Evolutionary conservation across 331 rosid genomes (phyloP).

Genomic region (Acacia pycnantha): DNA sequence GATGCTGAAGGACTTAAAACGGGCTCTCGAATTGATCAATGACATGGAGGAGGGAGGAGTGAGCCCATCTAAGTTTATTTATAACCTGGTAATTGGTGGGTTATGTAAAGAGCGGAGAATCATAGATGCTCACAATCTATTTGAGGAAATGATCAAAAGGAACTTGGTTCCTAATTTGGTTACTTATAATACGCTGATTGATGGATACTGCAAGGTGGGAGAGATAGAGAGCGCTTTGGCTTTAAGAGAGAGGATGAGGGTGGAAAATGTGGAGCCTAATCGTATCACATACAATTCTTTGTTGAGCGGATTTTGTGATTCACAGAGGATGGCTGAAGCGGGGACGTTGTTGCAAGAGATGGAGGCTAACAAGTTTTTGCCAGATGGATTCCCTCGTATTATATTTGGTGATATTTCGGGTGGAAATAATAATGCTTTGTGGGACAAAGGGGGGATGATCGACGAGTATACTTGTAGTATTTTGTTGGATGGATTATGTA

Average conservation of each 20-base stretch:
- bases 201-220: neutral
- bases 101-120: neutral
- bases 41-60: neutral
- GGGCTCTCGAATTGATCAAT: neutral
- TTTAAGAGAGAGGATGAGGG: neutral
- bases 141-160: neutral
- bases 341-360: neutral
- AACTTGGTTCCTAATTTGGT: neutral
- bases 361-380: neutral
- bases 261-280: neutral
- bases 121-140: neutral
- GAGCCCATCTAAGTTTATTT: neutral
- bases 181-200: neutral
- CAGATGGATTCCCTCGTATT: neutral
- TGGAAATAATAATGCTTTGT: neutral
- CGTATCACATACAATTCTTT: neutral
- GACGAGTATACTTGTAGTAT: neutral
- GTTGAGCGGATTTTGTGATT: neutral
- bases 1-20: neutral
- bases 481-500: neutral
- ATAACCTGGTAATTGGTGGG: neutral
- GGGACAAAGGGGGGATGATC: neutral
- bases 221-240: neutral
- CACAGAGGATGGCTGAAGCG: neutral
- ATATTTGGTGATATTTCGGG: neutral